These are phyloP conservation scores for Odontarrhena argentea DNA, from an alignment of 345 rosid species.

Conservation along the genomic window DNA sequence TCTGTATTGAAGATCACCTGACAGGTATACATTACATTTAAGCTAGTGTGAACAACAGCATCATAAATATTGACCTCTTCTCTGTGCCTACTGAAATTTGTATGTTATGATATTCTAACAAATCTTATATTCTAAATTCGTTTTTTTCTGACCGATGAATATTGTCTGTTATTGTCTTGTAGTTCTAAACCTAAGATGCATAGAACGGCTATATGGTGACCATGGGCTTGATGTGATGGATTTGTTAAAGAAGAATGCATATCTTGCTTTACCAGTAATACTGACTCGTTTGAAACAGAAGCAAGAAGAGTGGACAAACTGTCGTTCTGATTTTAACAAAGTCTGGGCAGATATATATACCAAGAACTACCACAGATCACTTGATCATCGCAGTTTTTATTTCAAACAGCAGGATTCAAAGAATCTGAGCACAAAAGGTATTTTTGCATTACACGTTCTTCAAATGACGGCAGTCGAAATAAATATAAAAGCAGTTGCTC, in stretches of 20 bases:
- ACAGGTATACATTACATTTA: slow-evolving; percentile 59
- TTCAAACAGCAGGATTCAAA: slow-evolving; percentile 97
- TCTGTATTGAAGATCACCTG: slow-evolving; percentile 75
- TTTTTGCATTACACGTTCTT: background rate
- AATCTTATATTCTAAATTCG: slow-evolving; percentile 9
- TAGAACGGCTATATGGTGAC: slow-evolving; percentile 94
- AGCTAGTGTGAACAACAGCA: slow-evolving; percentile 7
- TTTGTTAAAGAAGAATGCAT: slow-evolving; percentile 75
- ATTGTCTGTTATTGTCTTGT: slow-evolving; percentile 36
- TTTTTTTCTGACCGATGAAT: slow-evolving; percentile 23
- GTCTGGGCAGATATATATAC: slow-evolving; percentile 97
- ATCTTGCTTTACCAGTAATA: slow-evolving; percentile 88
- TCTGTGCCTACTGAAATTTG: slow-evolving; percentile 13
- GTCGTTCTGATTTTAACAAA: slow-evolving; percentile 93
- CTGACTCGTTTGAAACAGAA: slow-evolving; percentile 95
- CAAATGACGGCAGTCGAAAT: background rate
- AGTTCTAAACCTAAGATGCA: slow-evolving; percentile 91
- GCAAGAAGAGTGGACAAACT: slow-evolving; percentile 94
- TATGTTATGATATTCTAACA: slow-evolving; percentile 45
- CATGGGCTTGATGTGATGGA: slow-evolving; percentile 98
- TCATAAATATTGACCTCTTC: slow-evolving; percentile 10
- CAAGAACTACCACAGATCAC: slow-evolving; percentile 94
- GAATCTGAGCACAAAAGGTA: slow-evolving; percentile 94
- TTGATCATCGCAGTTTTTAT: slow-evolving; percentile 97
- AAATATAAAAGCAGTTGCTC: background rate